Evolutionary conservation across 2,329 filamentous ascomycete species (phyloP), one percentile per base, ranked within the genome.

Genomic region (Pseudocercospora fijiensis): DNA sequence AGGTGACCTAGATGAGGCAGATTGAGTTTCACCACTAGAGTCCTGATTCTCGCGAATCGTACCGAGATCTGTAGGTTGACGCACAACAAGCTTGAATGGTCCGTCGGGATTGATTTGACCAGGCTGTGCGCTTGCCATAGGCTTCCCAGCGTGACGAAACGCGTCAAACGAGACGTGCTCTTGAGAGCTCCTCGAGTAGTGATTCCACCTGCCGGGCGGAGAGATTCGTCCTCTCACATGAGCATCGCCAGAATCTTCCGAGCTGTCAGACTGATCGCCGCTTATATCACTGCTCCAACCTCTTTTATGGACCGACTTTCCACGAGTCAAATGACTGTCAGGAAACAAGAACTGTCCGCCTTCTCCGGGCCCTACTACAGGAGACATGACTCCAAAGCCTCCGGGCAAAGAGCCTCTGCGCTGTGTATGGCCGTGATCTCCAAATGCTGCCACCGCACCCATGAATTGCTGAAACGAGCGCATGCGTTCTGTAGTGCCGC

Each of bases 211-310:
- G 22, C 56, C 57, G 11, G 64, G 57, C 10, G 66, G 61, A 13
- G 61, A 57, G 20, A 63, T 51, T n/a, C 60, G 59, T n/a, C 62
- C 63, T 55, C 59, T 55, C 8, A 58, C 57, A 58, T 63, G 60
- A 9, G 58, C 45, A 16, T 66, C 68, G 27, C 56, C 59, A 41
- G 66, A 64, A 10, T 70, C 68, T 26, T 73, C 73, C n/a, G 72
- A 72, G 57, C 73, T 76, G 61, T 71, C 72, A 5, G 72, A 74
- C 55, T 76, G 74, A 64, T 76, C 74, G 24, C 70, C 72, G 28
- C 69, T 74, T 30, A 76, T 72, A 57, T 76, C 74, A 60, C 71
- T 76, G 55, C 73, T 76, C 66, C 67, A 75, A n/a, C 69, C 72
- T 61, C 73, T 65, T 24, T 65, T 63, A 60, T 74, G 72, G 41